These are phyloP conservation scores for Cytospora piceicola DNA, from an alignment of 2,329 filamentous ascomycete genomes.

Conservation along the genomic window DNA sequence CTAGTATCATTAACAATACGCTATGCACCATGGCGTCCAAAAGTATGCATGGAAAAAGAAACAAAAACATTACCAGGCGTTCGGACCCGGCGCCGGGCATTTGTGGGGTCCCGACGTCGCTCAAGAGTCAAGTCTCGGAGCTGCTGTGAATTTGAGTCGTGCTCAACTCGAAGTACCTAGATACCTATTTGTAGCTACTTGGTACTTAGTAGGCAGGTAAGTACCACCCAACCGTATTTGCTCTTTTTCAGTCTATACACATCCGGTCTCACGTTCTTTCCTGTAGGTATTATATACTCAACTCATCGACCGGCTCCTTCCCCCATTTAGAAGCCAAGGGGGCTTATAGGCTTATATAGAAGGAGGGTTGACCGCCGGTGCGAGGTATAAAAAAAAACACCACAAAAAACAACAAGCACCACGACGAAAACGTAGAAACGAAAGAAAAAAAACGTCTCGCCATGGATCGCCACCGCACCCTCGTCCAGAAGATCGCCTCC, in stretches of 20 bases:
- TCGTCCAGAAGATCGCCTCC: constrained; percentile 52
- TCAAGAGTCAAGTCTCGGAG: not conserved
- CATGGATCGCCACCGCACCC: constrained; percentile 55
- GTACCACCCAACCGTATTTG: not conserved
- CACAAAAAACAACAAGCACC: too few relatives aligned
- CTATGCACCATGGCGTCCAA: not conserved
- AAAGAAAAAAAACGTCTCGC: not conserved
- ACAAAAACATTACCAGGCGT: not conserved
- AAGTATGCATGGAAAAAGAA: not conserved
- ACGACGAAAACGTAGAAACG: not conserved
- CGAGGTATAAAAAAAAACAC: too few relatives aligned
- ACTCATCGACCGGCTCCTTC: not conserved
- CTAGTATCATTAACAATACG: not conserved
- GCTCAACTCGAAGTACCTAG: too few relatives aligned
- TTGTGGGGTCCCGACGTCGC: constrained; percentile 13
- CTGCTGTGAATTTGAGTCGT: not conserved
- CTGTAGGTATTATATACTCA: not conserved
- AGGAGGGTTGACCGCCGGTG: not conserved
- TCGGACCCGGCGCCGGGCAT: constrained; percentile 1
- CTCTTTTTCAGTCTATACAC: not conserved
- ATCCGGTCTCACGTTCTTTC: not conserved
- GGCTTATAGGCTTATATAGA: not conserved
- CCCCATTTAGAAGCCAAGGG: not conserved
- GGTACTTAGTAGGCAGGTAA: too few relatives aligned
- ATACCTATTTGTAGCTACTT: too few relatives aligned